These are phyloP conservation scores for Trametes polyzona DNA, from an alignment of 1,284 basidiomycete genomes.

Conservation along the genomic window DNA sequence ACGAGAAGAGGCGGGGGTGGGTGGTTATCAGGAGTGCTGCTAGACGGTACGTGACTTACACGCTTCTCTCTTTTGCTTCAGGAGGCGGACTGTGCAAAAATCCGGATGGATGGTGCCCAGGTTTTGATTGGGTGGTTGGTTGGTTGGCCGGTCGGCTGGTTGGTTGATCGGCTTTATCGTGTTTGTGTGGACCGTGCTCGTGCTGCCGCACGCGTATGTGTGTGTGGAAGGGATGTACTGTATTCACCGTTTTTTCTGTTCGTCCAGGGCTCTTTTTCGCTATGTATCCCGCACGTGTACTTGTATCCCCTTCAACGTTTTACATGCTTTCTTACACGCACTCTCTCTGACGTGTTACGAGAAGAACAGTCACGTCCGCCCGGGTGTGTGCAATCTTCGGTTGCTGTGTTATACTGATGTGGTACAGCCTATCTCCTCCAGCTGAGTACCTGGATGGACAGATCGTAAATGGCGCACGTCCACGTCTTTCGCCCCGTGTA, in stretches of 20 bases:
- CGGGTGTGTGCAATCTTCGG: no score
- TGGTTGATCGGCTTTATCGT: background rate
- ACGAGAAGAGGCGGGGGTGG: background rate
- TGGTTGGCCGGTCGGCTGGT: background rate
- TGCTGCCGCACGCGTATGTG: background rate
- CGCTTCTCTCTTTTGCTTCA: background rate
- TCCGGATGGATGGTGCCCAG: background rate
- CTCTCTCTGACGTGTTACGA: background rate
- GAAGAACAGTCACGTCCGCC: background rate
- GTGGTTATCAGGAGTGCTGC: background rate
- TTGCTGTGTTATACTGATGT: no score
- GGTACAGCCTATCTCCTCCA: no score
- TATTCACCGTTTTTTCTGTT: constrained; percentile 1
- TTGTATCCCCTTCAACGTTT: background rate
- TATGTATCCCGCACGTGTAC: constrained; percentile 7
- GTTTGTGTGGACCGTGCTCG: background rate
- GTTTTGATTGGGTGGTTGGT: background rate
- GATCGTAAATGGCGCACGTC: no score
- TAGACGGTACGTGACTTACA: background rate
- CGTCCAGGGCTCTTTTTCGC: background rate
- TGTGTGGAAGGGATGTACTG: background rate
- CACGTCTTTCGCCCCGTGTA: no score
- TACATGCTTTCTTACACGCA: background rate
- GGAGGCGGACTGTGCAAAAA: background rate
- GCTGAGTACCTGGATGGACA: no score